Percentiles rank a stretch among this genome's conserved stretches.
These are phyloP conservation scores for Bryopsis sp. DNA, from an alignment of 139 green algal genomes.

Conservation along the genomic window DNA sequence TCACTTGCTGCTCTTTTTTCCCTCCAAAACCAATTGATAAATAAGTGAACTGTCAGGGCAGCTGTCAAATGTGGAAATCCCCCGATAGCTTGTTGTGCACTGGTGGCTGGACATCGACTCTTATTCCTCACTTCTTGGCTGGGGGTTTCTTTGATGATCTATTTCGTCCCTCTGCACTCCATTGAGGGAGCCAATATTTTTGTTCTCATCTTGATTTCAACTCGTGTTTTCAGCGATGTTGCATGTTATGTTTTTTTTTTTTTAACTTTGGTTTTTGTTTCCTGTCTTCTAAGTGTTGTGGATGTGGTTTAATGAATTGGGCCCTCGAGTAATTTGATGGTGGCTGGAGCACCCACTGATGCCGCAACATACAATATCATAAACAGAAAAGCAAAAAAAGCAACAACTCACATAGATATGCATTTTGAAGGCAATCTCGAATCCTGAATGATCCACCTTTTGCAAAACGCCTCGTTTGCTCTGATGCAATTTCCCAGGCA, in stretches of 20 bases:
- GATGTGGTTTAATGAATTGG: conserved; percentile 6
- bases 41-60: not conserved
- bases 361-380: no score
- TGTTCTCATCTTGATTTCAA: no score
- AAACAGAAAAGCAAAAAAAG: no score
- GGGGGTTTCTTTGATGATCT: conserved; percentile 77
- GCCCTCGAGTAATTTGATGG: conserved; percentile 5
- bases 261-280: no score
- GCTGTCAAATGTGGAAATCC: conserved; percentile 12
- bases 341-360: conserved; percentile 6
- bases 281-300: not conserved
- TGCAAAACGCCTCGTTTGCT: not conserved
- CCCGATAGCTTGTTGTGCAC: conserved; percentile 9
- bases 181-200: no score
- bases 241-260: no score
- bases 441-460: not conserved
- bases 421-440: conserved; percentile 9
- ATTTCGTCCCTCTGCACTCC: conserved; percentile 21
- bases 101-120: conserved; percentile 17
- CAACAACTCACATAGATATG: no score
- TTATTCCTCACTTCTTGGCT: conserved; percentile 74
- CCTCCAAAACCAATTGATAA: no score
- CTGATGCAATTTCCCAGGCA: not conserved
- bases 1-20: no score
- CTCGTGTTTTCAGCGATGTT: no score